phyloP scores from a whole-genome alignment of 345 rosid species.

The Syzygium aqueum region DNA sequence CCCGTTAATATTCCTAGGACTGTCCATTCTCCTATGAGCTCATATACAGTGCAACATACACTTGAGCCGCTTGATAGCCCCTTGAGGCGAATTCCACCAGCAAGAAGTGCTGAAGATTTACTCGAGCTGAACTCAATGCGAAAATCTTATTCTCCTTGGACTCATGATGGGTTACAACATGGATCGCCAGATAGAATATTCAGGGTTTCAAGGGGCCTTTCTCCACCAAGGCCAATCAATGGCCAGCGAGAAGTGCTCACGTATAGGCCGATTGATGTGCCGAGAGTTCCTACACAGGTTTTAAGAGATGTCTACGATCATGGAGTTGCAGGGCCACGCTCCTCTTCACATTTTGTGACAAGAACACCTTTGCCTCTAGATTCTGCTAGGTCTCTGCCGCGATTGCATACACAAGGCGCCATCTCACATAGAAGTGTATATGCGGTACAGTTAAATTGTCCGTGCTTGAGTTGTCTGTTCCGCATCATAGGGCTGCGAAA shows the following conservation, averaged over 20 bases:
- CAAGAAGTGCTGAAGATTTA: constrained; percentile 6
- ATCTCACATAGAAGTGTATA: constrained; percentile 5
- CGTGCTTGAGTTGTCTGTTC: neutral
- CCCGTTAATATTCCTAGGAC: neutral
- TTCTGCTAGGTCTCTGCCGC: constrained; percentile 4
- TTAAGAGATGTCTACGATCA: constrained; percentile 1
- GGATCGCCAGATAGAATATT: constrained; percentile 18
- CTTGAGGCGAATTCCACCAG: constrained; percentile 6
- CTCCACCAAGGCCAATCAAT: constrained; percentile 12
- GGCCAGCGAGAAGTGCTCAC: constrained; percentile 8
- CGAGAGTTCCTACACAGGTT: constrained; percentile 1
- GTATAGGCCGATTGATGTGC: constrained; percentile 2
- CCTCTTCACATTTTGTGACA: constrained; percentile 1
- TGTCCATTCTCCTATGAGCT: constrained; percentile 1
- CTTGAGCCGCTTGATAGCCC: constrained; percentile 7
- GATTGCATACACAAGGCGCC: constrained; percentile 7
- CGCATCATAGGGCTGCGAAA: neutral
- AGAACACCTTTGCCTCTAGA: neutral
- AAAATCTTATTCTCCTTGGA: constrained; percentile 13
- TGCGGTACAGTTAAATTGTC: constrained; percentile 20
- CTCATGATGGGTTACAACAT: constrained; percentile 2
- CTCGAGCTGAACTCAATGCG: constrained; percentile 4
- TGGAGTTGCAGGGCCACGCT: neutral
- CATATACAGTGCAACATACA: neutral
- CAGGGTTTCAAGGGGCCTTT: neutral